Evolutionary conservation across 306 rosid species (phyloP), one percentile per base, ranked within the genome.

Genomic region (Neltuma alba): DNA sequence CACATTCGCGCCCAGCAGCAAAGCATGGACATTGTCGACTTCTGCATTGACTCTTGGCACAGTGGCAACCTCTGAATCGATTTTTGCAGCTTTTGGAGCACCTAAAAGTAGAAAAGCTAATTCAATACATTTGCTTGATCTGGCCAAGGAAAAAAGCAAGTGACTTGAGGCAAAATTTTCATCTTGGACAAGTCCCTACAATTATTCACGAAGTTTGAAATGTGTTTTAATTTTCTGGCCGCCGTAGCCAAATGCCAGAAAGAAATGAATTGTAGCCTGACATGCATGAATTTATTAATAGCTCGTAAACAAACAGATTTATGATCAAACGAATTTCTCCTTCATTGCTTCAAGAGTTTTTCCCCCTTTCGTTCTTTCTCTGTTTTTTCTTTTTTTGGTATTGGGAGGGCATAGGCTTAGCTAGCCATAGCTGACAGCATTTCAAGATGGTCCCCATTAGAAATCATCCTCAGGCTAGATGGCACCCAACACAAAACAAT

Each of bases 1-100:
- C 99, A 79, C 98, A 95, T 88, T 95, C 99, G 15, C 98, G 97
- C 63, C 95, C 98, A 69, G 99, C 99, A 28, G 99, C 99, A 90
- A 92, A 92, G 81, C 99, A 95, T 62, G 99, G 99, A 82, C 99
- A 95, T 76, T 95, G 98, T 68, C 99, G 87, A 85, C 99, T 95
- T 92, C 98, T 86, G 86, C 99, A 95, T 77, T 95, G 98, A 87
- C 99, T 91, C 87, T 91, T 95, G 64, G 98, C 99, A 81, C 99
- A 92, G 83, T 95, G 99, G 74, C 99, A 95, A 83, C 99, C 99
- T 88, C 99, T 85, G 83, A 95, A 95, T 70, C 97, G 87, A 78
- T 92, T 95, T 85, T 95, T 95, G 94, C 99, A 95, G 87, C 98
- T 92, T 86, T 95, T 95, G 33, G 99, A 92, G 87, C 99, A 95